Evolutionary conservation across 2,329 filamentous ascomycete genomes (phyloP), one percentile per base, ranked within the genome.

Genomic region (Sclerotiophoma versabilis): DNA sequence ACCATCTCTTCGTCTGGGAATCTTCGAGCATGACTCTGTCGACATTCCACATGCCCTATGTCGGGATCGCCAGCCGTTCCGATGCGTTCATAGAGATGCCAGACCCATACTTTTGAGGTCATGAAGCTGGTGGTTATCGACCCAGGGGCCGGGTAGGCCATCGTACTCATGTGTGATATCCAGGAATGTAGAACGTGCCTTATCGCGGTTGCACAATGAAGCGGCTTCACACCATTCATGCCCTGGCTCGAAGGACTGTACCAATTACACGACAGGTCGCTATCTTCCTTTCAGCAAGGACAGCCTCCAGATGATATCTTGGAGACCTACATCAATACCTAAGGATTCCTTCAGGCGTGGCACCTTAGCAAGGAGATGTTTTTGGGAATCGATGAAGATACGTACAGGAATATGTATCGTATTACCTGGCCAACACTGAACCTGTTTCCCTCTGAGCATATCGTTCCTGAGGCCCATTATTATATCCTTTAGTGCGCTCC

Each of bases 171-270:
- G 32, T 22, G 1, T 22, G 5, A 20, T 5, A 4, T 19, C 7
- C 14, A 47, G 43, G 49, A 47, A 47, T 43, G 30, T 25, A 25
- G 34, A 47, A 47, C n/a, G 37, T 37, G 23, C 25, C 29, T 47
- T 47, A 43, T 53, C 37, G 19, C 20, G 10, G 37, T 37, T 19
- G n/a, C 43, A 42, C 42, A 29, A 42, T 1, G 14, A 15, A 15
- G 19, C 42, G 17, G 37, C 36, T 47, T 5, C 17, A 33, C 17
- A n/a, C 34, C 36, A 49, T 27, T 20, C 27, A 47, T 10, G 19
- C 17, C 8, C 29, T 25, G 41, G 23, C 3, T 42, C 10, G 4
- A 39, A 11, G 20, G 12, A 34, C 34, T 26, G 9, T 26, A 7
- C 34, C 29, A 46, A 15, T 42, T 14, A 33, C 29, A 42, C 11